Conservation (phyloP, 345 rosid species). For the Euclidium syriacum region DNA sequence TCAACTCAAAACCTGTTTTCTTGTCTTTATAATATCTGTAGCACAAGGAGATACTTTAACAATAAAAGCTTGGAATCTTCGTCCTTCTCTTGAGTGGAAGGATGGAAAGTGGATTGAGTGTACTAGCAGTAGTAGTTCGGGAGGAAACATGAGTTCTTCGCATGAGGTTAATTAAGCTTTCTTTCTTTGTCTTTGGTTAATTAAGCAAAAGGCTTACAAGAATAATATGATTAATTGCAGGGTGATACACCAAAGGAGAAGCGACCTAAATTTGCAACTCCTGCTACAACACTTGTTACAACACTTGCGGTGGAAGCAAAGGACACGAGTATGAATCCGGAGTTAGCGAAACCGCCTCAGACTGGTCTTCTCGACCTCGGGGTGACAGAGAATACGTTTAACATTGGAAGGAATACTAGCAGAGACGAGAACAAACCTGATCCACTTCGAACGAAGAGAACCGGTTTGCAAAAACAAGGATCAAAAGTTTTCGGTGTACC, state of each 20-base stretch:
- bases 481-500: constrained; percentile 88
- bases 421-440: constrained; percentile 47
- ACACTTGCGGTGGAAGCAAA: constrained; percentile 45
- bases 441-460: constrained; percentile 51
- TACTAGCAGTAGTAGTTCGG: constrained; percentile 53
- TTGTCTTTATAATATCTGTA: constrained; percentile 28
- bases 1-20: neutral
- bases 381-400: constrained; percentile 54
- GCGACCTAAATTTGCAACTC: constrained; percentile 51
- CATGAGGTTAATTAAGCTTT: constrained; percentile 70
- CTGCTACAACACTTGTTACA: no score
- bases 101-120: constrained; percentile 88
- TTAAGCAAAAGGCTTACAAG: no score
- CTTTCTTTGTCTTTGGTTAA: no score
- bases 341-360: constrained; percentile 41
- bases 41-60: constrained; percentile 59
- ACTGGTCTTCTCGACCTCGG: constrained; percentile 46
- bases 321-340: constrained; percentile 40
- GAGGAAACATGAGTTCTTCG: constrained; percentile 32
- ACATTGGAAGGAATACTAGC: constrained; percentile 56
- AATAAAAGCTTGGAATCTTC: constrained; percentile 75
- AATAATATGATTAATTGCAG: no score
- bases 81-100: constrained; percentile 83
- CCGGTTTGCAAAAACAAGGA: constrained; percentile 84
- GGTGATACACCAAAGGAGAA: constrained; percentile 87